Base-by-base conservation (phyloP, 1,284 basidiomycete species). In the Ustilago cynodontis region DNA sequence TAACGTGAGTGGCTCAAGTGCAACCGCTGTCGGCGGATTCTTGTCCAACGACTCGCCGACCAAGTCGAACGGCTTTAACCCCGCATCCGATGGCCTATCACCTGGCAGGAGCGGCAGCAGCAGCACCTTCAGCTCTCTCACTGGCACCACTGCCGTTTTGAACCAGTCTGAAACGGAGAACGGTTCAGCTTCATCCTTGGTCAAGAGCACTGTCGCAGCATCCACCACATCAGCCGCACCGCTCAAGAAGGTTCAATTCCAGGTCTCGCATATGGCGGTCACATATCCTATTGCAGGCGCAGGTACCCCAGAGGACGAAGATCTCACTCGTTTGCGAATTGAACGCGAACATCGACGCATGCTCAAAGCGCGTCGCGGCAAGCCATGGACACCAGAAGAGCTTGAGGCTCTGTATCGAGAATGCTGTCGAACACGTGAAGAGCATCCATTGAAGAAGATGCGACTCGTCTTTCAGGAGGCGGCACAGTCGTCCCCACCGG, bases 371-470 rank as follows among this genome's bases (percentile, higher is more conserved):
- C 59, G 68, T 13, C 71, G 59, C 14, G 67, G 58, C 49, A 77
- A 70, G 66, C 57, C 71, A 24, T 82, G 78, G 77, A 77, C 81
- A 8, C 75, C 81, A 2, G 59, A 71, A 5, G 81, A 86, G 71
- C 77, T 86, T 31, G 80, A 85, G 52, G 63, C 70, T 11, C 71
- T 86, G 43, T 86, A 86, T 45, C 67, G 81, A n/a, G 75, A 82
- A 35, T 85, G 83, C 59, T 86, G 84, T 50, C 71, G 80, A n/a
- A 80, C 78, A 4, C 79, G 84, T 31, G 83, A 86, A 62, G 83
- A 86, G 61, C 71, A 65, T 59, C 82, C 83, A 8, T 69, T 83
- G 26, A 82, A 82, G 37, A 82, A 80, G 70, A 82, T 83, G 82
- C 65, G 82, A 5, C 61, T 69, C 10, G 77, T 82, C 57, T 83